Evolutionary conservation across 2,329 filamentous ascomycete genomes (phyloP).

Genomic region (Microdochium bolleyi): DNA sequence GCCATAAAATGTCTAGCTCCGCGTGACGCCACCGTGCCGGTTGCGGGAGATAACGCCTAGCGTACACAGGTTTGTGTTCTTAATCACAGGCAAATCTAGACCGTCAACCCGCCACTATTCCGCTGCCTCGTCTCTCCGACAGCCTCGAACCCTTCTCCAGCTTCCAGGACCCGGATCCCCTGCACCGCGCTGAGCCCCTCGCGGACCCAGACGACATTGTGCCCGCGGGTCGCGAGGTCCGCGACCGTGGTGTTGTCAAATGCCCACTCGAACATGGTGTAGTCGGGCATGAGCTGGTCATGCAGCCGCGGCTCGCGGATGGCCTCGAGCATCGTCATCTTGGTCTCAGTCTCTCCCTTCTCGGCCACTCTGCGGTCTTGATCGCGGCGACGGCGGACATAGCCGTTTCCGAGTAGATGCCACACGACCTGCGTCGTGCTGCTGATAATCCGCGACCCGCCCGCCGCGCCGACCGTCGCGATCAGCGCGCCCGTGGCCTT

Average conservation of each 20-base stretch:
- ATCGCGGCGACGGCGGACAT: conserved; percentile 27
- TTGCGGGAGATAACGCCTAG: no score
- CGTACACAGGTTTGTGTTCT: no score
- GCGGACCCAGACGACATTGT: conserved; percentile 64
- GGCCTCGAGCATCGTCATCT: conserved; percentile 50
- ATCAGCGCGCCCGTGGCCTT: conserved; percentile 50
- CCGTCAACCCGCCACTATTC: conserved; percentile 57
- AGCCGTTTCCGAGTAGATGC: conserved; percentile 43
- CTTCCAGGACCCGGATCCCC: conserved; percentile 48
- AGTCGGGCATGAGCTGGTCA: conserved; percentile 73
- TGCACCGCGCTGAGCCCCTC: conserved; percentile 63
- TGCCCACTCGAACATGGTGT: conserved; percentile 56
- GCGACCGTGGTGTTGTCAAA: conserved; percentile 59
- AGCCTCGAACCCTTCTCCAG: conserved; percentile 65
- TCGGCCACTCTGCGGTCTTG: conserved; percentile 19
- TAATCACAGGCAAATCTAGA: conserved; percentile 14
- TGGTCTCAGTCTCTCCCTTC: background rate
- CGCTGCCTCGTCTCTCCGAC: conserved; percentile 68
- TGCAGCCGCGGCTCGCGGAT: conserved; percentile 64
- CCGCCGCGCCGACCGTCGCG: conserved; percentile 66
- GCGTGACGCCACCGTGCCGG: no score
- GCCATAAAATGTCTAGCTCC: no score
- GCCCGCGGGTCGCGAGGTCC: conserved; percentile 55
- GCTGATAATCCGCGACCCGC: conserved; percentile 78
- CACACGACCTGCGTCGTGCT: conserved; percentile 67